phyloP scores from a whole-genome alignment of 495 filamentous ascomycete genomes.

The Tuber brumale region DNA sequence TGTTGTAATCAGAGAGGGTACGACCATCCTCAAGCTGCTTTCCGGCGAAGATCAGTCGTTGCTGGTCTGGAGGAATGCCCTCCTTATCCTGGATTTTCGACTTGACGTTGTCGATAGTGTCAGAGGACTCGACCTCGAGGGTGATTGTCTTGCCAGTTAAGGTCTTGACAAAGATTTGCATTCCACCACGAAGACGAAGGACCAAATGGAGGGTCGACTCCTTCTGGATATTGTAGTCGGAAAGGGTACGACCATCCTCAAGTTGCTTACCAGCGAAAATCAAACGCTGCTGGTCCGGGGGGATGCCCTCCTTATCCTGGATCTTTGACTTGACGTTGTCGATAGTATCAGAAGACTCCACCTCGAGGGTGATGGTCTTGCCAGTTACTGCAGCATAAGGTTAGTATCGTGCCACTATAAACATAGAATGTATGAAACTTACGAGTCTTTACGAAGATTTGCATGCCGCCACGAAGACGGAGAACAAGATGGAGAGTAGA shows the following conservation, averaged over 20 bases:
- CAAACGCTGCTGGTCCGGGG: conserved; percentile 94
- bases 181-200: conserved; percentile 94
- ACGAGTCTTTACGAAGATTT: conserved; percentile 70
- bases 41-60: conserved; percentile 44
- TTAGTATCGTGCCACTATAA: background rate
- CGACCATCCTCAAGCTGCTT: conserved; percentile 66
- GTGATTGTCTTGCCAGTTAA: conserved; percentile 56
- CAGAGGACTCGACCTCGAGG: conserved; percentile 77
- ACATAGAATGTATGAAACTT: conserved; percentile 60
- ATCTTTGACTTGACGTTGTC: conserved; percentile 99
- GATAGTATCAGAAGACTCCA: conserved; percentile 95
- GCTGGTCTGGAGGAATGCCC: conserved; percentile 70
- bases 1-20: conserved; percentile 95
- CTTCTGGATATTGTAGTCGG: conserved; percentile 99
- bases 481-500: conserved; percentile 92
- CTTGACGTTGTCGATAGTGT: conserved; percentile 93
- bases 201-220: conserved; percentile 93
- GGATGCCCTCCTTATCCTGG: conserved; percentile 98
- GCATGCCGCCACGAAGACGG: conserved; percentile 97
- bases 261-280: conserved; percentile 99
- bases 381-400: conserved; percentile 59
- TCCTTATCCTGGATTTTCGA: conserved; percentile 85
- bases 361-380: conserved; percentile 99
- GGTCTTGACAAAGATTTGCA: conserved; percentile 84
- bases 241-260: conserved; percentile 91